Conservation (phyloP, 2,329 filamentous ascomycete species). For the Nakataea oryzae region DNA sequence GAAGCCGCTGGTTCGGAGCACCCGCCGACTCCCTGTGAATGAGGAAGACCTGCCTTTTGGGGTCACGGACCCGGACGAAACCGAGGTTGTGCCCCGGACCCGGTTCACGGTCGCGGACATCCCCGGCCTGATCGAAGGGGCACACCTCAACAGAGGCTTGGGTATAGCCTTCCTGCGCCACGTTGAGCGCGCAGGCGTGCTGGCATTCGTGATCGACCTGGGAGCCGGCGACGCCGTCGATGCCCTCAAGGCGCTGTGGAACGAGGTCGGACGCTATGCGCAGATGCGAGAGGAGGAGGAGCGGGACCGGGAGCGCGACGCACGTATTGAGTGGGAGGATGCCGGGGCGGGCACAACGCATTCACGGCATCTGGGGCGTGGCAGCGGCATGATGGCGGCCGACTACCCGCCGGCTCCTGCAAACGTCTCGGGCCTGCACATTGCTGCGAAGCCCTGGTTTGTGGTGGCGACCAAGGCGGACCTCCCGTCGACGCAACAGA, state of each 20-base stretch:
- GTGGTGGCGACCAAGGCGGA: constrained; percentile 93
- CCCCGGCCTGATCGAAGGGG: constrained; percentile 83
- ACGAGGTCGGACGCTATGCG: constrained; percentile 79
- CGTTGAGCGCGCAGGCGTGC: constrained; percentile 83
- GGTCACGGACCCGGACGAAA: constrained; percentile 26
- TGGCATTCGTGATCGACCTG: constrained; percentile 90
- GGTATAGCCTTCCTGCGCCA: constrained; percentile 89
- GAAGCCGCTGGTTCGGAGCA: constrained; percentile 44
- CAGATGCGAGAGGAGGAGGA: constrained; percentile 68
- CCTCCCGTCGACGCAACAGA: constrained; percentile 64
- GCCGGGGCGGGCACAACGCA: constrained; percentile 8
- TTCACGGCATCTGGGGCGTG: neutral
- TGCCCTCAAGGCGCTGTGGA: constrained; percentile 77
- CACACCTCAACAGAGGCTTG: constrained; percentile 82
- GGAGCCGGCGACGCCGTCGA: constrained; percentile 66
- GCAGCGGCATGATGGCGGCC: constrained; percentile 17
- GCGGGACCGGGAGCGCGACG: constrained; percentile 49
- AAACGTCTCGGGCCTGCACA: constrained; percentile 45
- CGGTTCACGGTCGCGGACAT: constrained; percentile 94
- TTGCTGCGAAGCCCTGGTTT: constrained; percentile 94
- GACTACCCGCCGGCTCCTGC: constrained; percentile 15
- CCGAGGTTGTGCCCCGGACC: constrained; percentile 49
- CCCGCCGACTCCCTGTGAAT: constrained; percentile 26
- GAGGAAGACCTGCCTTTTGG: constrained; percentile 18
- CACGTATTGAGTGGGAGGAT: constrained; percentile 46